Evolutionary conservation across 805 yeast species (phyloP), one percentile per base, ranked within the genome.

Genomic region (Hanseniaspora guilliermondii): DNA sequence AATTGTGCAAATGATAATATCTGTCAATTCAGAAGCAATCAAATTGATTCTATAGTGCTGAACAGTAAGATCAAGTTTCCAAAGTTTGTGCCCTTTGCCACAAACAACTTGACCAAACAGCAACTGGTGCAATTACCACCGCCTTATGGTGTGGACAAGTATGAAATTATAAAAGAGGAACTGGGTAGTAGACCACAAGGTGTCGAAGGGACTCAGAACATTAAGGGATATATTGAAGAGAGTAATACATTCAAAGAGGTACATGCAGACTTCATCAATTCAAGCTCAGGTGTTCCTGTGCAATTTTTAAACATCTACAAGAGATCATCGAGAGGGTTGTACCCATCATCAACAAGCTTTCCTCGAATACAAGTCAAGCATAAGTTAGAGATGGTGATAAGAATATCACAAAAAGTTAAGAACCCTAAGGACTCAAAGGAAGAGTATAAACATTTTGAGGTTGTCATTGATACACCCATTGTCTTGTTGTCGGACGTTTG

Each of bases 401-500:
- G 93, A 55, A 78, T 85, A 27, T 78, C 85, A 12, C 53, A 49
- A 33, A 42, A 49, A n/a, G 21, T 49, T 8, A 32, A 11, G 14
- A 79, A 76, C 60, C 79, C 79, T 1, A 84, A 81, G 56, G 73
- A 77, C 0, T 63, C 67, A 4, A 64, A 70, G 2, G 58, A 60
- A 4, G 77, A 76, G 58, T 67, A 79, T 69, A 87, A 83, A 60
- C 89, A 85, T 64, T 85, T 81, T 61, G 94, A 85, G 60, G 89
- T 85, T 21, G 78, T 85, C 44, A 83, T 85, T 39, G 93, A 85
- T 62, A 83, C 91, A 0, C 93, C 93, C 0, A 72, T 85, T 37
- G 73, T 76, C 32, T 64, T 79, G 19, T 68, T 77, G n/a, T 75
- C 80, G 12, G 69, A 69, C 35, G 59, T 66, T 3, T 73, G 77